phyloP scores from a whole-genome alignment of 352 stramenopile species.

The Globisporangium abappressorium region DNA sequence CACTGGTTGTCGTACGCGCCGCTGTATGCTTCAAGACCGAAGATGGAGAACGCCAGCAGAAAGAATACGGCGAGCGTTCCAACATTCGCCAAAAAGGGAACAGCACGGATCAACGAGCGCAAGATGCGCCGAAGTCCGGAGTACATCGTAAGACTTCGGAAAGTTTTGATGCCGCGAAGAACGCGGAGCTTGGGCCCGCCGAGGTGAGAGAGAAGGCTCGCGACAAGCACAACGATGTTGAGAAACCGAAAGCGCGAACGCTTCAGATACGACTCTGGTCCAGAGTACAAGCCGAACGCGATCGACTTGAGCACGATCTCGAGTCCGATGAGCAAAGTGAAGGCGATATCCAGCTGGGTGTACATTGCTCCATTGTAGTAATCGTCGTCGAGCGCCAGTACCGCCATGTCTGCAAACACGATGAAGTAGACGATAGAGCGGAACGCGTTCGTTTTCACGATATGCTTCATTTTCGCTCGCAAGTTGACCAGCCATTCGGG shows the following conservation, averaged over 20 bases:
- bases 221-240: conserved; percentile 44
- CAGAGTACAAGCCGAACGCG: conserved; percentile 45
- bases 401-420: conserved; percentile 48
- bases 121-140: conserved; percentile 64
- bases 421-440: conserved; percentile 40
- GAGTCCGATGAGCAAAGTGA: conserved; percentile 57
- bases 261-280: conserved; percentile 47
- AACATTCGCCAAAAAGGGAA: conserved; percentile 78
- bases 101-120: conserved; percentile 52
- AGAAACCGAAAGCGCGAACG: conserved; percentile 47
- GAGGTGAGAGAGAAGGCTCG: conserved; percentile 52
- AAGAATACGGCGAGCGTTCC: conserved; percentile 70
- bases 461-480: conserved; percentile 24
- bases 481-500: conserved; percentile 24
- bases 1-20: conserved; percentile 57
- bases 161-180: conserved; percentile 64
- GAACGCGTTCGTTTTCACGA: conserved; percentile 50
- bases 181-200: conserved; percentile 38
- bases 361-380: conserved; percentile 27
- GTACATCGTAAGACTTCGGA: conserved; percentile 62
- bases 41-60: conserved; percentile 75
- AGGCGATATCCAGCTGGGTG: conserved; percentile 43
- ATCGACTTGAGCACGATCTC: conserved; percentile 59
- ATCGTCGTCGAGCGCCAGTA: conserved; percentile 60
- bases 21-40: conserved; percentile 65